Conservation (phyloP, 2,329 filamentous ascomycete genomes). For the Colletotrichum horii region DNA sequence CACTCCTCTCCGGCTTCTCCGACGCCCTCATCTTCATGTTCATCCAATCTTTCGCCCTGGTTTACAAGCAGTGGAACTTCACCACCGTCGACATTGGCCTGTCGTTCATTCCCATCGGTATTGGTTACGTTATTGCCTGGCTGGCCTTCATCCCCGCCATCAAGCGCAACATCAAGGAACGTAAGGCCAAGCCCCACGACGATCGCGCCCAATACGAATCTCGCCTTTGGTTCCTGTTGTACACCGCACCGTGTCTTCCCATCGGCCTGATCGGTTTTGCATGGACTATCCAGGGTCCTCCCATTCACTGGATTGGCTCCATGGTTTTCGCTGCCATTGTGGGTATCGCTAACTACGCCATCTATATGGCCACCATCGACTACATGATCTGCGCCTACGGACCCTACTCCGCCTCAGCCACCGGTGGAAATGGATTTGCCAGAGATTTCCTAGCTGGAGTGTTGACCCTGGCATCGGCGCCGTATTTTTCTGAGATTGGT, state of each 20-base stretch:
- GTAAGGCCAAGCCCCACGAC: constrained; percentile 53
- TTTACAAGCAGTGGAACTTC: constrained; percentile 73
- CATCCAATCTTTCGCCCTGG: constrained; percentile 72
- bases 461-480: constrained; percentile 70
- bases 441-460: constrained; percentile 77
- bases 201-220: constrained; percentile 73
- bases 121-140: constrained; percentile 71
- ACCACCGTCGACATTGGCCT: constrained; percentile 60
- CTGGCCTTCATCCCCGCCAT: constrained; percentile 63
- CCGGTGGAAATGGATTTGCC: constrained; percentile 77
- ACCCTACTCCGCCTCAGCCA: constrained; percentile 75
- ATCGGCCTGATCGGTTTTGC: constrained; percentile 75
- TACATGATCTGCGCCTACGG: constrained; percentile 81
- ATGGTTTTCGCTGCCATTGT: constrained; percentile 70
- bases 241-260: constrained; percentile 62
- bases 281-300: constrained; percentile 68
- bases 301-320: constrained; percentile 71
- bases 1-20: constrained; percentile 73
- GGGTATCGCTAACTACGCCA: constrained; percentile 75
- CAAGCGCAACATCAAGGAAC: constrained; percentile 55
- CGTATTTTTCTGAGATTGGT: constrained; percentile 63
- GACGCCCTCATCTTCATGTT: constrained; percentile 82
- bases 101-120: constrained; percentile 68
- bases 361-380: constrained; percentile 79
- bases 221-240: constrained; percentile 70